Base-by-base conservation (phyloP, 2,329 filamentous ascomycete genomes). In the Parascedosporium putredinis region DNA sequence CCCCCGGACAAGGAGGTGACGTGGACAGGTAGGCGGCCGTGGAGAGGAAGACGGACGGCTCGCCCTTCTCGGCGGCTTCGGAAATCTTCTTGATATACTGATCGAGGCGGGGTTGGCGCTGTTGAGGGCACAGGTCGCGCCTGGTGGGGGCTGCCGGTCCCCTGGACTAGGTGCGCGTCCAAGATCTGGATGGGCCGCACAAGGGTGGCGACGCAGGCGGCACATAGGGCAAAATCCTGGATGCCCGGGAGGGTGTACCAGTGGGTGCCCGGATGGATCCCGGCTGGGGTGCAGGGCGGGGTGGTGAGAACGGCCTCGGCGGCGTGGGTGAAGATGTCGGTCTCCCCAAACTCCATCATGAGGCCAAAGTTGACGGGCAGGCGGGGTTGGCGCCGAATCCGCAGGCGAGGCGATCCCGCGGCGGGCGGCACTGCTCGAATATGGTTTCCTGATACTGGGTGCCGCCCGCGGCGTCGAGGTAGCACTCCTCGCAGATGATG, bases 41-140 rank as follows among this genome's bases (percentile, higher is more conserved):
- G 36, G 47, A 49, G 24, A 49, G 47, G 25, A 49, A 49, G 47
- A 49, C 33, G 14, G 16, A 20, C 2, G 47, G 34, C 36, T 43
- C 34, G 24, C 47, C 47, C 47, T 49, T 49, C 14, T 49, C 47
- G n/a, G 47, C 47, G 3, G 47, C 36, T 29, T 49, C 47, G n/a
- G 47, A 49, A 36, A 49, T 43, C 25, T 49, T 49, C 36, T 49
- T 49, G 24, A 49, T 49, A 29, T 49, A 49, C 36, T 49, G 47
- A 16, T 49, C 47, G 9, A 49, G 34, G 25, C 47, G 47, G 36
- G 47, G 36, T 49, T 42, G n/a, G 47, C 47, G n/a, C 10, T 31
- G 18, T 49, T 49, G 16, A 49, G 47, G n/a, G 47, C 47, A 36
- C 47, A 49, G 9, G 43, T 49, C 4, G 34, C 43, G 33, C 34